phyloP scores from a whole-genome alignment of 192 early-diverging fungal species.

The Paraglomus brasilianum region DNA sequence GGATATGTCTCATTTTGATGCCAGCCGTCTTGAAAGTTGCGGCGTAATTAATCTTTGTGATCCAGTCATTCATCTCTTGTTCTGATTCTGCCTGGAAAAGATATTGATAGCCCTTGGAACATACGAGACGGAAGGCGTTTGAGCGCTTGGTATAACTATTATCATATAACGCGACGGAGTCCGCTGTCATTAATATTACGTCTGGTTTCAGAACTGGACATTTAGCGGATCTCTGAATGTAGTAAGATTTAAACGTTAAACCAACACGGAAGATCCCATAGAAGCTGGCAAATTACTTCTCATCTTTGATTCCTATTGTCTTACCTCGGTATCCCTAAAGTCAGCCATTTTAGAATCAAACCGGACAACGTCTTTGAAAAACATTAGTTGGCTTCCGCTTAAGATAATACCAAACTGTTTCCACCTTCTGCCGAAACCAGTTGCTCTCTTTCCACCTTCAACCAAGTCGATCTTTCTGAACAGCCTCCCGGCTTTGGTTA shows the following conservation, averaged over 20 bases:
- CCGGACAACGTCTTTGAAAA: constrained; percentile 56
- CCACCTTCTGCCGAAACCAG: constrained; percentile 57
- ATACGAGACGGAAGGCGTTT: constrained; percentile 70
- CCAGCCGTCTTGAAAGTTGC: constrained; percentile 68
- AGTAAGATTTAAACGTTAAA: too few species aligned
- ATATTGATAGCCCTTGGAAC: constrained; percentile 66
- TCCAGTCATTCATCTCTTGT: constrained; percentile 74
- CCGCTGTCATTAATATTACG: constrained; percentile 33
- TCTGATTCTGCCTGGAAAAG: constrained; percentile 64
- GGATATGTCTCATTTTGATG: background rate
- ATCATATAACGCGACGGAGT: constrained; percentile 66
- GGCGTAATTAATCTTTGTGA: constrained; percentile 74
- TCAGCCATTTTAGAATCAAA: constrained; percentile 41
- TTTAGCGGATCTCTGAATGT: too few species aligned
- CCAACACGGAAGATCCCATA: too few species aligned
- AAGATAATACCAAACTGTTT: constrained; percentile 68
- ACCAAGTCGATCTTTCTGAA: constrained; percentile 67
- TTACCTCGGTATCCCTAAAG: too few species aligned
- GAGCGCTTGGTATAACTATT: constrained; percentile 69
- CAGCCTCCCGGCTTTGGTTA: constrained; percentile 66
- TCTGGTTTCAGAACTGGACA: too few species aligned
- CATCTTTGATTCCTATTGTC: too few species aligned
- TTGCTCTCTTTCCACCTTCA: constrained; percentile 53
- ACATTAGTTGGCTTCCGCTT: constrained; percentile 71
- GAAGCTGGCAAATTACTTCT: too few species aligned